phyloP scores from a whole-genome alignment of 345 rosid genomes.

The Alliaria petiolata region DNA sequence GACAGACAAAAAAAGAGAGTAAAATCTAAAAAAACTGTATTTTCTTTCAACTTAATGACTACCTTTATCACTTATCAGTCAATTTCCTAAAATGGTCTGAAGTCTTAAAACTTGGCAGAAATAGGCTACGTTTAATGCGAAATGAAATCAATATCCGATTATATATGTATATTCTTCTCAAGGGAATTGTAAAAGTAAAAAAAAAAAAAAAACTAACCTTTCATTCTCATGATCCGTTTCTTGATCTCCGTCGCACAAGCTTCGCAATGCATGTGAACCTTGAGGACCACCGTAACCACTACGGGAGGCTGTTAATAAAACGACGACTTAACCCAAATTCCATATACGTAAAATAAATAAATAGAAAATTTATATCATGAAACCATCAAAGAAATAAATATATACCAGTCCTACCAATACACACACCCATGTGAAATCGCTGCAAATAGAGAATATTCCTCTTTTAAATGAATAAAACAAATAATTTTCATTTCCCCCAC shows the following conservation, averaged over 20 bases:
- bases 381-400: not conserved
- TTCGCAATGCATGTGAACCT: slow-evolving; percentile 92
- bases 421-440: slow-evolving; percentile 32
- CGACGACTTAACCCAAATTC: not conserved
- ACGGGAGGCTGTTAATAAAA: slow-evolving; percentile 49
- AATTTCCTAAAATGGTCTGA: not conserved
- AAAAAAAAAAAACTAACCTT: slow-evolving; percentile 46
- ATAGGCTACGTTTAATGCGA: not conserved
- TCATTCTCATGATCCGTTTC: slow-evolving; percentile 85
- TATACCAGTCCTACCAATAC: slow-evolving; percentile 23
- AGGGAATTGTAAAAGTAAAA: not conserved
- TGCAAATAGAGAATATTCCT: slow-evolving; percentile 28
- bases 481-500: not conserved
- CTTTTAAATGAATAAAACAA: not conserved
- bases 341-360: not conserved
- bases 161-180: not conserved
- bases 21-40: too few species aligned
- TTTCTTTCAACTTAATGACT: too few species aligned
- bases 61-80: not conserved
- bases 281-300: slow-evolving; percentile 61
- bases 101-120: not conserved
- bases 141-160: not conserved
- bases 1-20: not conserved
- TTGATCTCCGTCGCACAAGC: slow-evolving; percentile 84
- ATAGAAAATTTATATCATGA: not conserved